Evolutionary conservation across 495 filamentous ascomycete genomes (phyloP), one percentile per base, ranked within the genome.

Genomic region (Talaromyces liani): DNA sequence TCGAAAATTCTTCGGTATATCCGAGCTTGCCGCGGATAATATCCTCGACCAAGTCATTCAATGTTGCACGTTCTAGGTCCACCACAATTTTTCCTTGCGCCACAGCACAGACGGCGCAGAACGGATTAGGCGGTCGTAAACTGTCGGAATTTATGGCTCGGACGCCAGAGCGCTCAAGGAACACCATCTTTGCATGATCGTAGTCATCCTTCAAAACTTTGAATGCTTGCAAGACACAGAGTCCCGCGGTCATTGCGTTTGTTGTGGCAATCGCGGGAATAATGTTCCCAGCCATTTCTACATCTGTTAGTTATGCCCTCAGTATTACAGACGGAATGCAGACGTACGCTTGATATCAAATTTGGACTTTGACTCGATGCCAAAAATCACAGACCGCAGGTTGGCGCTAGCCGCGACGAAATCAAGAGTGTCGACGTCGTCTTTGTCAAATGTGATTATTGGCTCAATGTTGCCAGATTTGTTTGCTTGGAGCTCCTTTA

Each of bases 221-320:
- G 78, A 96, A 92, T 1, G 92, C 87, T 73, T 99, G 90, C 6
- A 99, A 77, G 4, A 98, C 94, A 71, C 92, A 98, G 25, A 99
- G 81, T 14, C 91, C 88, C 12, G 94, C 94, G 4, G 93, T 94
- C 74, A 98, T 95, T 12, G 95, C 94, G 72, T 99, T 99, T 0
- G 94, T 97, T 0, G 94, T 99, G 1, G 94, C 94, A 72, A 99
- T 99, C 3, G 94, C 95, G 0, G 94, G 94, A 62, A 99, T 98
- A 69, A 99, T 99, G 68, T 98, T 98, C 59, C 94, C 94, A 25
- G 94, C 94, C 92, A 98, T 99, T 76, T 98, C 85, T 87, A 58
- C 45, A 59, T 27, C 22, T 10, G 12, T 54, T 54, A 54, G 49
- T 14, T 12, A 54, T 20, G n/a, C 24, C n/a, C 24, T 16, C 2